Evolutionary conservation across 2,329 filamentous ascomycete species (phyloP).

Genomic region (Falciphora oryzae): DNA sequence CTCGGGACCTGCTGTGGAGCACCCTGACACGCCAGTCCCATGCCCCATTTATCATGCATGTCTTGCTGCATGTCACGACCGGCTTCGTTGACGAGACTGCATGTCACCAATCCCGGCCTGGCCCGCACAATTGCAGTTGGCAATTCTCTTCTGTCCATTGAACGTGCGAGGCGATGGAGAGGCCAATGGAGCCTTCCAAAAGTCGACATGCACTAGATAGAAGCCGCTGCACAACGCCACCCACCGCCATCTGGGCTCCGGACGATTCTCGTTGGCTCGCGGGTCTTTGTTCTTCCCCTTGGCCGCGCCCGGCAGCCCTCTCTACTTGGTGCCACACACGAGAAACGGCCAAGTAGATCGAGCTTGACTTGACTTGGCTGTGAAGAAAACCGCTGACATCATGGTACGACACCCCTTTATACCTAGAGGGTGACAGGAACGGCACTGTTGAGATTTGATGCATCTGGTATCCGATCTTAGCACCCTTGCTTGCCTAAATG

Average conservation of each 20-base stretch:
- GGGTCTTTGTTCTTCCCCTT: not conserved
- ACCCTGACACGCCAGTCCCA: conserved; percentile 1
- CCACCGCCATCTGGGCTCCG: not conserved
- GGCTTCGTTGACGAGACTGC: conserved; percentile 3
- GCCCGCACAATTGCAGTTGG: not conserved
- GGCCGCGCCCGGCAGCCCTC: not conserved
- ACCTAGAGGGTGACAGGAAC: no score
- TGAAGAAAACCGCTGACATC: no score
- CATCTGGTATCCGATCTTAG: no score
- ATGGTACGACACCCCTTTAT: no score
- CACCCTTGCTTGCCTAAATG: not conserved
- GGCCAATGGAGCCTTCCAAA: no score
- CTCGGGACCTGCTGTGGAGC: not conserved
- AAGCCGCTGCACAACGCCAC: not conserved
- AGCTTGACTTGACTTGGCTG: not conserved
- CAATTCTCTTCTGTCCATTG: not conserved
- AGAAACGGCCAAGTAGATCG: not conserved
- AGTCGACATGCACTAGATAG: no score
- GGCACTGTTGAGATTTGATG: no score
- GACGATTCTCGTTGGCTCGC: not conserved
- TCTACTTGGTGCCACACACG: not conserved
- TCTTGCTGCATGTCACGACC: conserved; percentile 9
- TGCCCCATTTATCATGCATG: conserved; percentile 10
- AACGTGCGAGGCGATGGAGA: no score
- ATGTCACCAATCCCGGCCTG: conserved; percentile 3